Conservation (phyloP, 2,329 filamentous ascomycete species). For the Sclerotinia minor region DNA sequence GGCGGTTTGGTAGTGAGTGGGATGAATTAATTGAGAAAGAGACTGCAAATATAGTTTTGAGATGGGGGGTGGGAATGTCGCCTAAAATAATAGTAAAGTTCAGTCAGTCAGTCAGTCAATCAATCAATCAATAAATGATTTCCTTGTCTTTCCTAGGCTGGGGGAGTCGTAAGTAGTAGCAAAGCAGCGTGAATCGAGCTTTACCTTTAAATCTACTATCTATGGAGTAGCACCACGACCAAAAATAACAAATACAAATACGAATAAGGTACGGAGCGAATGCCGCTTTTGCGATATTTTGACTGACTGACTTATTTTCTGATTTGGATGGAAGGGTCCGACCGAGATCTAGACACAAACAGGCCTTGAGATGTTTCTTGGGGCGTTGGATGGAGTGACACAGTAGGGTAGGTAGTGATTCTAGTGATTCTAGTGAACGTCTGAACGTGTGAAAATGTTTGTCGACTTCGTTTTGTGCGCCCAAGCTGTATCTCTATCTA, state of each 20-base stretch:
- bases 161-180: neutral
- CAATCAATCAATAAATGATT: neutral
- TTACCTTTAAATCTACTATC: slow-evolving; percentile 1
- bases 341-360: neutral
- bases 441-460: neutral
- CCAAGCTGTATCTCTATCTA: neutral
- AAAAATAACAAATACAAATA: neutral
- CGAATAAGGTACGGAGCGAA: neutral
- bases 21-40: slow-evolving; percentile 11
- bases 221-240: neutral
- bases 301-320: neutral
- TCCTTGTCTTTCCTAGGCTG: neutral
- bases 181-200: slow-evolving; percentile 6
- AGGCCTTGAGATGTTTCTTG: neutral
- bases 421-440: neutral
- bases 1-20: neutral
- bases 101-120: no score
- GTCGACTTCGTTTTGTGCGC: neutral
- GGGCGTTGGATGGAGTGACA: neutral
- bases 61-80: slow-evolving; percentile 4
- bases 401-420: no score
- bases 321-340: neutral
- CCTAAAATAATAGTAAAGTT: neutral
- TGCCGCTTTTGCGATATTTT: slow-evolving; percentile 14
- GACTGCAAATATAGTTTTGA: slow-evolving; percentile 13